Percentiles rank a stretch among this genome's conserved stretches.
These are phyloP conservation scores for Sherardia arvensis DNA, from an alignment of 257 asterid genomes.

Conservation along the genomic window DNA sequence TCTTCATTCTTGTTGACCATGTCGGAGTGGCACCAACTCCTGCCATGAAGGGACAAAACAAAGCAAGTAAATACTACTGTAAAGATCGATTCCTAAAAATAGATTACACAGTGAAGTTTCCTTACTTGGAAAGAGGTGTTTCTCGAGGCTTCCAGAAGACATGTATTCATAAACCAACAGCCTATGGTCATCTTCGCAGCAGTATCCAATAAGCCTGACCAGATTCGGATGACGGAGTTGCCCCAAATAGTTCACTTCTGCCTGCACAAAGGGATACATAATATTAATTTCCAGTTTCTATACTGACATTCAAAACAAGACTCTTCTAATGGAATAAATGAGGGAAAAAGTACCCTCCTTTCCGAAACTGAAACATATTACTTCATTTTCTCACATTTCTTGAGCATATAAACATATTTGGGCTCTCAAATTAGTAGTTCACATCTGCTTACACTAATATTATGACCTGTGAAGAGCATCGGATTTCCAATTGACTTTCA, in stretches of 20 bases:
- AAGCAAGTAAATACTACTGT: not conserved
- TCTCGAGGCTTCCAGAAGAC: slow-evolving; percentile 97
- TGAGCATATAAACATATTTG: no score
- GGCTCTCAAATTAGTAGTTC: not conserved
- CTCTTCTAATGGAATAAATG: not conserved
- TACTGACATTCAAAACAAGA: not conserved
- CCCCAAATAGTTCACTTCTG: slow-evolving; percentile 90
- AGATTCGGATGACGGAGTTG: slow-evolving; percentile 79
- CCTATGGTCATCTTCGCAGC: slow-evolving; percentile 94
- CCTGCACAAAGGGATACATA: slow-evolving; percentile 41
- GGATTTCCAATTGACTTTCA: no score
- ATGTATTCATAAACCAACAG: slow-evolving; percentile 88
- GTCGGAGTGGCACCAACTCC: slow-evolving; percentile 69
- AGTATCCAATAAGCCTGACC: slow-evolving; percentile 84
- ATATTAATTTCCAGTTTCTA: not conserved
- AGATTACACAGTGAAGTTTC: not conserved
- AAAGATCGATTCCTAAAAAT: not conserved
- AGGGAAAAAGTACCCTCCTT: not conserved
- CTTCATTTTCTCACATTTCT: not conserved
- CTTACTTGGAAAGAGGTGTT: slow-evolving; percentile 80
- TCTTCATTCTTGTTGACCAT: slow-evolving; percentile 74
- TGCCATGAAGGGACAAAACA: slow-evolving; percentile 19
- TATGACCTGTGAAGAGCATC: no score
- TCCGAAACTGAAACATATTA: not conserved
- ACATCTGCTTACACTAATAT: no score